Evolutionary conservation across 2,329 filamentous ascomycete genomes (phyloP), one percentile per base, ranked within the genome.

Genomic region (Trichoderma gracile): DNA sequence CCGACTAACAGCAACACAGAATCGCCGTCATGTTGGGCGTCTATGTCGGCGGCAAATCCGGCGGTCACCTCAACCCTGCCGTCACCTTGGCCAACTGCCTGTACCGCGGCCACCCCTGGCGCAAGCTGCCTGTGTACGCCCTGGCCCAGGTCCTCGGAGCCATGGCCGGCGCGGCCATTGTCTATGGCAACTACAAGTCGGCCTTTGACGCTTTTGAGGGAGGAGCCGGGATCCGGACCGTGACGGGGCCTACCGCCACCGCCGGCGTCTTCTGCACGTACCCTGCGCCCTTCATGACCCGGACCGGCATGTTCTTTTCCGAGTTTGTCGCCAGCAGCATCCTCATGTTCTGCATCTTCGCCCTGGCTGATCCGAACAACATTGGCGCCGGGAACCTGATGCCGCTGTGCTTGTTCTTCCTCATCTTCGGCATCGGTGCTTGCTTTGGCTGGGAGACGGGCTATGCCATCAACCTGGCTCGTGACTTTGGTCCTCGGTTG

Each of bases 361-460:
- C 88, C 0, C 76, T 92, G 56, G 86, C 88, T 63, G 86, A 89
- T 67, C 78, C 78, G 54, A 75, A 75, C 46, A 85, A 85, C 69
- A 78, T 82, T 15, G 86, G 85, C 3, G 85, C 86, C 1, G 85
- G 85, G 0, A 78, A 80, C 1, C 65, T 78, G 62, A 80, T 84
- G 64, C 87, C 88, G 0, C 76, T 92, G 1, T 84, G 79, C 8
- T 76, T 91, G 6, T 89, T 91, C 76, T 91, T 91, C 75, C 78
- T 91, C 54, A 86, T 92, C 67, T 91, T 91, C 71, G 89, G 88
- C 8, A 86, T 92, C 23, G 89, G 88, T 19, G 86, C 87, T 38
- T 89, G 87, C 72, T 91, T 90, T 70, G 89, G 89, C 7, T 91
- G 87, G 87, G 85, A 92, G 74, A 92, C 89, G 1, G 89, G 89